These are phyloP conservation scores for apple (Malus domestica) DNA, from an alignment of 306 rosid genomes.

Conservation along the genomic window DNA sequence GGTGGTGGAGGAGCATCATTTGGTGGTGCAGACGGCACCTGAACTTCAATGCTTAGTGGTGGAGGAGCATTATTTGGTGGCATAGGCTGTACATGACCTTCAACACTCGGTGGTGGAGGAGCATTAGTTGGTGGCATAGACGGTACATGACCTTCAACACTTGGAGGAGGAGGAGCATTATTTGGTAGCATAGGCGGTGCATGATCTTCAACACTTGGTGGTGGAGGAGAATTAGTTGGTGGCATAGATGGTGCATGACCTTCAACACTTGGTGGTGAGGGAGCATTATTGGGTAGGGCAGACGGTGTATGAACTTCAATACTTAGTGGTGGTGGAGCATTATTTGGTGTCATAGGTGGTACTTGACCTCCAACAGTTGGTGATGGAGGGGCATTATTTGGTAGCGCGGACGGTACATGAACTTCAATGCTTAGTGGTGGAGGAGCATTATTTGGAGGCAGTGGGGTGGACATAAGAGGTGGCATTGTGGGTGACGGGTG, in stretches of 20 bases:
- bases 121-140: constrained; percentile 17
- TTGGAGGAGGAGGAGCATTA: constrained; percentile 31
- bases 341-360: constrained; percentile 9
- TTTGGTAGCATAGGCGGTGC: constrained; percentile 21
- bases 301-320: constrained; percentile 24
- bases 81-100: constrained; percentile 16
- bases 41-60: constrained; percentile 21
- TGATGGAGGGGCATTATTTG: constrained; percentile 22
- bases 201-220: constrained; percentile 31
- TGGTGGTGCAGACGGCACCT: constrained; percentile 13
- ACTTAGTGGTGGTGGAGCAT: constrained; percentile 29
- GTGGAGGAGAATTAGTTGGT: constrained; percentile 27
- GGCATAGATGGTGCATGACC: constrained; percentile 26
- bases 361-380: constrained; percentile 29
- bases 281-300: constrained; percentile 27
- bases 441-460: constrained; percentile 31
- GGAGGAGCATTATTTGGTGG: constrained; percentile 34
- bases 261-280: constrained; percentile 31
- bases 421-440: constrained; percentile 34
- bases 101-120: constrained; percentile 36
- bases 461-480: constrained; percentile 37
- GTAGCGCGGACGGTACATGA: constrained; percentile 27
- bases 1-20: constrained; percentile 33
- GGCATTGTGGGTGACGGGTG: constrained; percentile 37
- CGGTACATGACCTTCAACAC: constrained; percentile 28